Conservation (phyloP, 2,329 filamentous ascomycete genomes). For the Aspergillus candidus region DNA sequence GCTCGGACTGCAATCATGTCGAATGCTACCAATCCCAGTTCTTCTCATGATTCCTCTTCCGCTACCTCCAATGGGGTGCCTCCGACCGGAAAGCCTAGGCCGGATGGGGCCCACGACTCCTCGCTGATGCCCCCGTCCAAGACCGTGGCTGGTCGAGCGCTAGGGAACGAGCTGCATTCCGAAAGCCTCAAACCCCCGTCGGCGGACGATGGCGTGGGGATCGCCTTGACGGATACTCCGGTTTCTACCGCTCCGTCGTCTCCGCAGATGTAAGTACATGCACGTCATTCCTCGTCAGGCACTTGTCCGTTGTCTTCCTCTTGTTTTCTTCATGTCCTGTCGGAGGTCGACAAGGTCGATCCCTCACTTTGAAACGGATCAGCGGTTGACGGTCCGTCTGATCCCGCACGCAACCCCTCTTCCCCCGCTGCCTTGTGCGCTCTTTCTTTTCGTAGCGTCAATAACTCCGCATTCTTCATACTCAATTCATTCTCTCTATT, state of each 20-base stretch:
- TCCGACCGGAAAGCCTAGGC: slow-evolving; percentile 17
- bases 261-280: slow-evolving; percentile 52
- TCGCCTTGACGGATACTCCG: slow-evolving; percentile 58
- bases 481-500: background rate
- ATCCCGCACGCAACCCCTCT: too few relatives aligned
- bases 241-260: slow-evolving; percentile 56
- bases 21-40: slow-evolving; percentile 21
- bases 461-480: background rate
- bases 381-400: too few relatives aligned
- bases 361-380: too few relatives aligned
- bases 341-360: too few relatives aligned
- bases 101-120: slow-evolving; percentile 25
- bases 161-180: slow-evolving; percentile 37
- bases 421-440: too few relatives aligned
- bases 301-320: too few relatives aligned
- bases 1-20: slow-evolving; percentile 49
- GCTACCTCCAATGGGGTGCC: slow-evolving; percentile 17
- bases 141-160: slow-evolving; percentile 37
- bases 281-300: slow-evolving; percentile 7
- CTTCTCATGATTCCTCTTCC: slow-evolving; percentile 16
- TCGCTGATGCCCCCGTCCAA: slow-evolving; percentile 33
- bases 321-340: too few relatives aligned
- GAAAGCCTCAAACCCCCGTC: slow-evolving; percentile 32
- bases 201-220: slow-evolving; percentile 45
- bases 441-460: too few relatives aligned